Evolutionary conservation across 371 early-diverging fungal species (phyloP), one percentile per base, ranked within the genome.

Genomic region (Mortierella sp.): DNA sequence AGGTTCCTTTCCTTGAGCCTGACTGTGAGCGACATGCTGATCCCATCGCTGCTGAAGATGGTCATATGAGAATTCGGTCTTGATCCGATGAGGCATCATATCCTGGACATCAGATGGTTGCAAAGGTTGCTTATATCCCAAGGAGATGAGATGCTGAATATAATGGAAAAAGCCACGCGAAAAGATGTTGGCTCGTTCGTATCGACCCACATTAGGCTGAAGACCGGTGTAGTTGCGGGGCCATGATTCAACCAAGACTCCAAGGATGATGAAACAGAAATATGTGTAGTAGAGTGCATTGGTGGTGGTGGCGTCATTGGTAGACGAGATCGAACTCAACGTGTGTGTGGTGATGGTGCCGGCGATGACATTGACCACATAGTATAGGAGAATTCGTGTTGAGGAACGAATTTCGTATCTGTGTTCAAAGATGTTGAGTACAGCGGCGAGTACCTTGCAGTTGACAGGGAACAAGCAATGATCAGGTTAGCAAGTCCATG

Each of bases 381-480:
- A 68, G 54, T 63, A 76, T 2, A 60, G 37, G 41, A 54, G 64
- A 24, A 76, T 76, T 40, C 45, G 39, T 1, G 60, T 68, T 12
- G 76, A 76, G 0, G 76, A 64, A 16, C 76, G 69, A 41, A 76
- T 60, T 27, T 64, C 61, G 45, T 60, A 68, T 19, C 22, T 56
- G 65, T 64, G 68, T 28, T 76, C 76, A 25, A 54, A 43, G 41
- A 47, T 9, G 37, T 64, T 76, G 4, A 68, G 40, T 13, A 49
- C 27, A 7, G 69, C 69, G 29, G 60, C 46, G 3, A 57, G 13
- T 7, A 34, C 10, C 34, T 34, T 4, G 10, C n/a, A n/a, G n/a
- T n/a, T n/a, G n/a, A 34, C 10, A 34, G 34, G 7, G 34, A 34
- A 10, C 60, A 57, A 39, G 37, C 21, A 24, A 22, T 24, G 25